Percentiles rank a stretch among this genome's conserved stretches.
Conservation (phyloP, 768 basidiomycete species). For the Candolleomyces aberdarensis region DNA sequence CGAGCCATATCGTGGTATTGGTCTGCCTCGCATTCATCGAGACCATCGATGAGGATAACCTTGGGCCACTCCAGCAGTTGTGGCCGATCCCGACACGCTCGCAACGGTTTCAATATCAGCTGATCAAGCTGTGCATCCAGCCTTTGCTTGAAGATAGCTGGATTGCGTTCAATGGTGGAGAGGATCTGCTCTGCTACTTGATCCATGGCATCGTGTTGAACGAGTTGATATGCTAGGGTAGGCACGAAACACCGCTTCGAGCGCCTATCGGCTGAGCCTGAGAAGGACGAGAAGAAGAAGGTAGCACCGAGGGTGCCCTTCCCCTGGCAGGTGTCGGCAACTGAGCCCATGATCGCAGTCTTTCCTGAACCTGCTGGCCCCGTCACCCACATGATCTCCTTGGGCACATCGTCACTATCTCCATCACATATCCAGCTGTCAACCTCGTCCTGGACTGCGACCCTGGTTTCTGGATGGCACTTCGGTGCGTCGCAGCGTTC, state of each 20-base stretch:
- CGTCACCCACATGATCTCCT: conserved; percentile 1
- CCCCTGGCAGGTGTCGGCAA: conserved; percentile 2
- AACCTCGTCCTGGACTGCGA: conserved; percentile 1
- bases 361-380: conserved; percentile 8
- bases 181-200: background rate
- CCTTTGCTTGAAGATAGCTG: background rate
- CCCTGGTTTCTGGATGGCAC: background rate
- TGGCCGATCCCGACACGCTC: background rate
- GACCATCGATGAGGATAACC: background rate
- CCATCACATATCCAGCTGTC: conserved; percentile 1
- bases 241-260: background rate
- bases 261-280: background rate
- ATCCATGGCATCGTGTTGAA: background rate
- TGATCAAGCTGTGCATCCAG: background rate
- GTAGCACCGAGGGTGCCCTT: conserved; percentile 2
- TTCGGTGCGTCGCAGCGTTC: conserved; percentile 1
- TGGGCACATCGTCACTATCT: background rate
- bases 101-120: background rate
- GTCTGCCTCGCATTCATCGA: background rate
- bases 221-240: background rate
- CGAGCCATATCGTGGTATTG: background rate
- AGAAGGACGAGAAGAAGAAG: conserved; percentile 7
- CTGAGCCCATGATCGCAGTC: conserved; percentile 3
- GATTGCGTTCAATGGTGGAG: background rate
- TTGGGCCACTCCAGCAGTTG: background rate